Percentiles rank a stretch among this genome's conserved stretches.
These are phyloP conservation scores for Ilex asprella DNA, from an alignment of 257 asterid genomes.

Conservation along the genomic window DNA sequence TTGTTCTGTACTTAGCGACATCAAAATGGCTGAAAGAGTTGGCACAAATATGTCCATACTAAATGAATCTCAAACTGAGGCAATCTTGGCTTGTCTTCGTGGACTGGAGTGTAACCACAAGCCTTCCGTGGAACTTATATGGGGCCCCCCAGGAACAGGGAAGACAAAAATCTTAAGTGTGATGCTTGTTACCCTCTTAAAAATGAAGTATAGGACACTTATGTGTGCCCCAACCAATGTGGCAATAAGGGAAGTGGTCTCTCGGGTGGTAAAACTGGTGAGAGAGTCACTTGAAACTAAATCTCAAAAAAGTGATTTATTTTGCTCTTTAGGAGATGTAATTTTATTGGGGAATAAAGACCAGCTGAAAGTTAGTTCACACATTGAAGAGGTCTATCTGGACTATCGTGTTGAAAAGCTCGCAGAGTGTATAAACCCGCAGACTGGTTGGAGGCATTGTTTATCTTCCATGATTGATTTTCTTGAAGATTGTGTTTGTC, in stretches of 20 bases:
- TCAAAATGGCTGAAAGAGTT: neutral
- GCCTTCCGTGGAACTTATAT: slow-evolving; percentile 16
- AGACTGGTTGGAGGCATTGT: slow-evolving; percentile 33
- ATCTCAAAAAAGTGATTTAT: neutral
- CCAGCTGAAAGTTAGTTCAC: slow-evolving; percentile 22
- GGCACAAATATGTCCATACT: slow-evolving; percentile 11
- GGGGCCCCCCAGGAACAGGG: slow-evolving; percentile 31
- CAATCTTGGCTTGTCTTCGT: slow-evolving; percentile 14
- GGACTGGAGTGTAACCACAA: slow-evolving; percentile 12
- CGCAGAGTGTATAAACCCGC: slow-evolving; percentile 16
- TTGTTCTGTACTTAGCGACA: neutral
- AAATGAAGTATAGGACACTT: slow-evolving; percentile 10
- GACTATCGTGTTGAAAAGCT: slow-evolving; percentile 37
- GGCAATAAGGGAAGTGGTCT: slow-evolving; percentile 29
- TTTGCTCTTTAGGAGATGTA: slow-evolving; percentile 31
- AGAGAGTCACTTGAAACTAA: slow-evolving; percentile 12
- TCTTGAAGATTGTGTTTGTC: slow-evolving; percentile 34
- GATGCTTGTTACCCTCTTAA: slow-evolving; percentile 16
- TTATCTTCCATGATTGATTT: slow-evolving; percentile 26
- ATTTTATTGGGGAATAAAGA: slow-evolving; percentile 42
- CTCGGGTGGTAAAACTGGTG: slow-evolving; percentile 27
- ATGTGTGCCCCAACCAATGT: slow-evolving; percentile 26
- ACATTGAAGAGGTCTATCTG: slow-evolving; percentile 28
- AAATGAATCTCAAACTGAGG: slow-evolving; percentile 36
- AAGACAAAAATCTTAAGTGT: slow-evolving; percentile 18